These are phyloP conservation scores for Malus orientalis DNA, from an alignment of 306 rosid genomes.

Conservation along the genomic window DNA sequence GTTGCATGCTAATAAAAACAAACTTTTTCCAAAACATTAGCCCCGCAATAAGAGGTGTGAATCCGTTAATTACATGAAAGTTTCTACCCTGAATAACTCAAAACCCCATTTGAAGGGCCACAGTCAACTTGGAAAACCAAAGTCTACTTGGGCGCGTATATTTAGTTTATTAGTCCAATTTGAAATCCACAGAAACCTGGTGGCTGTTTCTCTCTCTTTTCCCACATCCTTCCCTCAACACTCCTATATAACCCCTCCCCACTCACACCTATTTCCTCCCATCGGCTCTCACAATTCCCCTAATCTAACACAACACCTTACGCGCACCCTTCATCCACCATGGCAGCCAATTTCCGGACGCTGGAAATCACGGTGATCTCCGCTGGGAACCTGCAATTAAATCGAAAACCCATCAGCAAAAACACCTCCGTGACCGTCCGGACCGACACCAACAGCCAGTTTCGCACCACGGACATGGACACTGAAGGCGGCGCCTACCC, in stretches of 20 bases:
- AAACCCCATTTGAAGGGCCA: too few species aligned
- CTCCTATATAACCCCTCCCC: background rate
- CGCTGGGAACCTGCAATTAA: constrained; percentile 36
- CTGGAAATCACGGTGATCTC: constrained; percentile 54
- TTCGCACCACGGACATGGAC: constrained; percentile 20
- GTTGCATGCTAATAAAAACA: too few species aligned
- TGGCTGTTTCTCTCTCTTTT: background rate
- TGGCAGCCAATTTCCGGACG: constrained; percentile 12
- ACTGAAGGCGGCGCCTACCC: constrained; percentile 45
- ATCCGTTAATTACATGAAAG: background rate
- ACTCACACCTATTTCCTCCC: background rate
- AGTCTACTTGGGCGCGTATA: background rate
- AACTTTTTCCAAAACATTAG: too few species aligned
- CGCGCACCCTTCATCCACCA: background rate
- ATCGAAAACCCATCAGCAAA: constrained; percentile 27
- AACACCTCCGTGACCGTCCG: constrained; percentile 40
- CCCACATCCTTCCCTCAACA: background rate
- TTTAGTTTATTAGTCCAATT: background rate
- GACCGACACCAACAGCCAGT: background rate
- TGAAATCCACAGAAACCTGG: background rate
- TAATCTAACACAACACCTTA: background rate
- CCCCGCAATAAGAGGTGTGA: too few species aligned
- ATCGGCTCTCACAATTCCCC: background rate
- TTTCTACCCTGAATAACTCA: background rate
- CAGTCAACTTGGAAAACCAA: background rate